These are phyloP conservation scores for Sanguinoderma infundibulare DNA, from an alignment of 1,284 basidiomycete genomes.

Conservation along the genomic window DNA sequence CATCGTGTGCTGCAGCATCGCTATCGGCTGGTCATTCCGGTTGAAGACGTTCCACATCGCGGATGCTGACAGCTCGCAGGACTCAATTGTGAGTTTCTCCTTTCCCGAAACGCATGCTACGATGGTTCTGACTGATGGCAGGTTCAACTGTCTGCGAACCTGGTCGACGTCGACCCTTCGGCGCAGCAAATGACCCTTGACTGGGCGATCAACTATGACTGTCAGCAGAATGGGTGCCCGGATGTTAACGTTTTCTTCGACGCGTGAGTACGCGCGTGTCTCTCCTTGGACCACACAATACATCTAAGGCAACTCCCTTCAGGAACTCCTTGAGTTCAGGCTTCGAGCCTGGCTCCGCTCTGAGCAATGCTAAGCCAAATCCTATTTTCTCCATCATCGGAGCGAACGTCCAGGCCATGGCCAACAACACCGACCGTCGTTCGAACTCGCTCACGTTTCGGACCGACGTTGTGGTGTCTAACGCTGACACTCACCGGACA, in stretches of 20 bases:
- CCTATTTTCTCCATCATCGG: slow-evolving; percentile 26
- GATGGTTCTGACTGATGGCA: background rate
- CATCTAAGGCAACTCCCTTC: too few relatives aligned
- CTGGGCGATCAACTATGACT: slow-evolving; percentile 23
- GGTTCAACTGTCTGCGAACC: slow-evolving; percentile 24
- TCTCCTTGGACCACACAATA: too few relatives aligned
- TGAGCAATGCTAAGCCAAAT: slow-evolving; percentile 21
- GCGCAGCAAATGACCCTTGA: slow-evolving; percentile 27
- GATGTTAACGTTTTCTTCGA: slow-evolving; percentile 29
- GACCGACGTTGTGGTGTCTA: slow-evolving; percentile 26
- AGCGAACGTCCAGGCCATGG: slow-evolving; percentile 16
- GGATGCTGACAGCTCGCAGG: slow-evolving; percentile 7
- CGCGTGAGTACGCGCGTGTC: slow-evolving; percentile 12
- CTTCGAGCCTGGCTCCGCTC: background rate
- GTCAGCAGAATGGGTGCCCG: slow-evolving; percentile 16
- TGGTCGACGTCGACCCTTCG: slow-evolving; percentile 22
- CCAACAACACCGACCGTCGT: slow-evolving; percentile 19
- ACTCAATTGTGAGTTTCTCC: slow-evolving; percentile 9
- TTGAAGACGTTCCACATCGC: slow-evolving; percentile 20
- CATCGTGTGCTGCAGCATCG: slow-evolving; percentile 19
- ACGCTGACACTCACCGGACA: slow-evolving; percentile 21
- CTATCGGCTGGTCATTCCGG: slow-evolving; percentile 25
- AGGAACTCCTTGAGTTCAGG: too few relatives aligned
- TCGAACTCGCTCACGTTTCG: slow-evolving; percentile 25
- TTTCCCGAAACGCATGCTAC: background rate